Base-by-base conservation (phyloP, 139 green algal species). In the Astrephomene gubernaculifera region DNA sequence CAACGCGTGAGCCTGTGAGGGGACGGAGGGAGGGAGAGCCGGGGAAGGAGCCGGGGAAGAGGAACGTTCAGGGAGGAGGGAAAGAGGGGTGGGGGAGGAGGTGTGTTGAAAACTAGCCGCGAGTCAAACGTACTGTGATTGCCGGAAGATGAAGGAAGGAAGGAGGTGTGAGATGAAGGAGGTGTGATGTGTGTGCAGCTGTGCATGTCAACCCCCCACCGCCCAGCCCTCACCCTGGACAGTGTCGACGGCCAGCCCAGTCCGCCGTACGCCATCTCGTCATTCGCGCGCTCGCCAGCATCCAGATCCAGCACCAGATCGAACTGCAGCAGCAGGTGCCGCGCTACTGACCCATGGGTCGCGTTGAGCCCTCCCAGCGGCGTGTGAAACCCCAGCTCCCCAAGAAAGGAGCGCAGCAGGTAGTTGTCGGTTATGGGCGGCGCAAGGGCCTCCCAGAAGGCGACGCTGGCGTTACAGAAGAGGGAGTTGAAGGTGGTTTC, bases 251-350 rank as follows among this genome's bases (percentile, higher is more conserved):
- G 41, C 78, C 78, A 84, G 43, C 78, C 63, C 63, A 84, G 31
- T 1, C 61, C 78, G 61, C 53, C 31, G 8, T 60, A 19, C 27
- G n/a, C 43, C 9, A 74, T 1, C 41, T 22, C 12, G 31, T 84
- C 78, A 22, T 29, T 75, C 1, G 44, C 43, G 43, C 29, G 61
- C 19, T n/a, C 24, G 6, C 78, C 78, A 43, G 78, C 61, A 25
- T 84, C 78, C 61, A 84, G 78, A 31, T 84, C 78, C 61, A 84
- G 21, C n/a, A 84, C 63, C 63, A 84, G 61, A 35, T 84, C 78
- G 41, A 84, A 84, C 31, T 61, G 39, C 41, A 73, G 60, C 39
- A 73, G 76, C 39, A 57, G 54, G 27, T 57, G 25, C 14, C 57
- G 57, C 0, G 57, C 75, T 9, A 39, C 38, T 0, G 38, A 36